Base-by-base conservation (phyloP, 495 filamentous ascomycete species). In the Aspergillus coremiiformis region DNA sequence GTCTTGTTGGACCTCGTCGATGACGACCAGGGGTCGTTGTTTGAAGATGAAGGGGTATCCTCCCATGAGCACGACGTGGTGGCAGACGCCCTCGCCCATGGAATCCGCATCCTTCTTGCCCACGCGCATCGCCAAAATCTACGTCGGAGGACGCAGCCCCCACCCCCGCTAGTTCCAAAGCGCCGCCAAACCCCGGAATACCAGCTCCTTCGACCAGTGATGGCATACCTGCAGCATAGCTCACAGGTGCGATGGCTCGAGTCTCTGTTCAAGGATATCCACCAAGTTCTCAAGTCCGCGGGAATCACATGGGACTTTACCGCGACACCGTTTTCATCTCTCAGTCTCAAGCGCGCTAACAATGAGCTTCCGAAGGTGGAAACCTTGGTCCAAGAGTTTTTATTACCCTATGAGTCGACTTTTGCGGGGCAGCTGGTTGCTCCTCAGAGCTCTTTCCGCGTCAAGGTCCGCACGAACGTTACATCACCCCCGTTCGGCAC, bases 121-220 rank as follows among this genome's bases (percentile, higher is more conserved):
- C 81, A 86, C 54, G 78, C 83, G 9, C 87, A 94, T 62, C 76
- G 82, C 19, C 78, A 84, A 53, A 89, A 82, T 39, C 72, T 85
- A 11, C 73, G 74, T 11, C 77, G 75, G 3, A 77, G 87, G 33
- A 84, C 79, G 6, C 79, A 82, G 52, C 64, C 74, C 0, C 83
- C 85, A 17, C 76, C 76, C 0, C 80, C 84, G 0, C 62, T 86
- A n/a, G 74, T 73, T 2, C 70, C 67, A 5, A 66, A 67, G 32
- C 81, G 72, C 47, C 73, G 73, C 41, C 51, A 72, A 7, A 61
- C 65, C 2, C 77, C 72, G 0, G 70, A 83, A 35, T 81, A 87
- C 47, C 67, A 70, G 33, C 70, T 93, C 22, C 73, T 93, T 22
- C 78, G 81, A 3, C 83, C 85, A 1, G 66, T 89, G 11, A 64